Base-by-base conservation (phyloP, 352 stramenopile genomes). In the Phytophthora nicotianae region DNA sequence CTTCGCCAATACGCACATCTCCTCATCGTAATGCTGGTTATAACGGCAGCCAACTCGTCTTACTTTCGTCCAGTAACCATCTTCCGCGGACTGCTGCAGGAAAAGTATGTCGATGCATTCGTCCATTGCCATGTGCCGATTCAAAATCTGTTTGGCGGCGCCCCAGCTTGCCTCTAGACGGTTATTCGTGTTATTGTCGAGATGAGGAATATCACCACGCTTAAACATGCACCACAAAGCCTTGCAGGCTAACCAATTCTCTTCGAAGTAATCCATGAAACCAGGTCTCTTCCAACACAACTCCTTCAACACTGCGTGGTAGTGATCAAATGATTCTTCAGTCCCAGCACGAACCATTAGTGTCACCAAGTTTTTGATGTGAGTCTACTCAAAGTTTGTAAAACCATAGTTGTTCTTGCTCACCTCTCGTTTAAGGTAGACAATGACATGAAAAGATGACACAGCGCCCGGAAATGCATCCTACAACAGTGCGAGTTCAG, bases 151-250 rank as follows among this genome's bases (percentile, higher is more conserved):
- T 9, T 40, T 40, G 5, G 33, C 33, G 14, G 33, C 33, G 14
- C 33, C 33, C 33, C 33, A 40, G 33, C 33, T 62, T 9, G 50
- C 11, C 20, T 61, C 43, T 1, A 57, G 17, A 2, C 50, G 32
- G 21, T 57, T 61, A 19, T 61, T 57, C 0, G 58, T 57, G 17
- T 67, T 67, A 17, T 67, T 67, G 3, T 56, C 50, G 9, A 67
- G 32, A 19, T 54, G 20, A 6, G 33, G 48, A 29, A 67, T 38
- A 9, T 50, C 17, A 2, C 26, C 41, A 9, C 50, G 20, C 26
- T 38, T n/a, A 42, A 43, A 67, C 2, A 35, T 46, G n/a, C 49
- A 60, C 50, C 58, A 61, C 14, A 50, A 11, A 0, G 3, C 6
- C 13, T 60, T 58, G 23, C 50, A 67, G 9, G n/a, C 56, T 7